These are phyloP conservation scores for Nasturtium officinale DNA, from an alignment of 345 rosid species.

Conservation along the genomic window DNA sequence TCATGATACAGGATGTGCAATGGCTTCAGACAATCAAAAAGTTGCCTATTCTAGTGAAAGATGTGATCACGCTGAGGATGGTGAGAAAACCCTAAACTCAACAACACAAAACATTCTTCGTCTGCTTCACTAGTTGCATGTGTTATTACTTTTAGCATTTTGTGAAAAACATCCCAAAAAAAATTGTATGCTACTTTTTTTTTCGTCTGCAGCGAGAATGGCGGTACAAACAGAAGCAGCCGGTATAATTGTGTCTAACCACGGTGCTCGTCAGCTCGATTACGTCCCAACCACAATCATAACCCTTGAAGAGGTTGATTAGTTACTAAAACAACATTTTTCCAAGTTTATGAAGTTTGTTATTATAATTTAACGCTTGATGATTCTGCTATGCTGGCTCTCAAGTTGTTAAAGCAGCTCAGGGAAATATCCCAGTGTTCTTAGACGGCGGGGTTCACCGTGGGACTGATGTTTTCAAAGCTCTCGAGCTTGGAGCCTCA, in stretches of 20 bases:
- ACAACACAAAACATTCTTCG: background rate
- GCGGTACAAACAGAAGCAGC: slow-evolving; percentile 70
- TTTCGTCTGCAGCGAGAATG: slow-evolving; percentile 55
- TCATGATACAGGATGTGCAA: slow-evolving; percentile 57
- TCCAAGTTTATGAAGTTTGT: background rate
- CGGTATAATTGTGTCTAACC: slow-evolving; percentile 83
- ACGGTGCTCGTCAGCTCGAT: slow-evolving; percentile 87
- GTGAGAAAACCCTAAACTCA: slow-evolving; percentile 46
- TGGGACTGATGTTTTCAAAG: slow-evolving; percentile 88
- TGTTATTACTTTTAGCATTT: background rate
- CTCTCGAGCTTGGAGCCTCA: slow-evolving; percentile 82
- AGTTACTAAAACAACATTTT: background rate
- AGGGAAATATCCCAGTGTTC: slow-evolving; percentile 76
- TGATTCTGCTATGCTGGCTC: background rate
- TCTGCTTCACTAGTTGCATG: slow-evolving; percentile 6
- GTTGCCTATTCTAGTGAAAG: slow-evolving; percentile 79
- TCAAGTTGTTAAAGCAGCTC: slow-evolving; percentile 80
- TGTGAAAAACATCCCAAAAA: background rate
- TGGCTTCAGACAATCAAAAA: slow-evolving; percentile 82
- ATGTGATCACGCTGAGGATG: slow-evolving; percentile 81
- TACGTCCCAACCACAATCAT: slow-evolving; percentile 65
- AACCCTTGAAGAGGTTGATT: slow-evolving; percentile 75
- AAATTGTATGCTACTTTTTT: background rate
- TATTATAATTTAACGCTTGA: background rate
- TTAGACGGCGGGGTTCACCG: slow-evolving; percentile 88